phyloP scores from a whole-genome alignment of 2,329 filamentous ascomycete species.

The Trichothecium sympodiale region DNA sequence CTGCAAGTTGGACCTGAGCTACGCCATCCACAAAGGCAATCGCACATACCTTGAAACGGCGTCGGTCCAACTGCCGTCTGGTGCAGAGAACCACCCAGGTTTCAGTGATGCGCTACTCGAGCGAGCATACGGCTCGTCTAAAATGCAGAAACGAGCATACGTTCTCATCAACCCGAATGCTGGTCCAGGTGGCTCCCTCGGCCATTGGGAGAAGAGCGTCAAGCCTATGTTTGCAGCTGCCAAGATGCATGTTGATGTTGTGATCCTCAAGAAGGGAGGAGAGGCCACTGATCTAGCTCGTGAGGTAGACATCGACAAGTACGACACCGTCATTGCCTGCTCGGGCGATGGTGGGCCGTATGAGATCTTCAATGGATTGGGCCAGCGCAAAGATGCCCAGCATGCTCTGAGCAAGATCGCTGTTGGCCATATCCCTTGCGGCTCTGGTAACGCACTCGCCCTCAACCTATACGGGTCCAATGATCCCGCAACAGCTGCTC shows the following conservation, averaged over 20 bases:
- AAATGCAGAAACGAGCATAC: slow-evolving; percentile 67
- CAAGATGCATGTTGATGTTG: slow-evolving; percentile 62
- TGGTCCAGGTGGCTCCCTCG: slow-evolving; percentile 66
- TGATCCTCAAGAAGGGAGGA: slow-evolving; percentile 58
- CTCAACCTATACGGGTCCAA: slow-evolving; percentile 80
- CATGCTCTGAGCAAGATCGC: slow-evolving; percentile 67
- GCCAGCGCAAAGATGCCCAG: slow-evolving; percentile 61
- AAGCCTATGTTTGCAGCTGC: slow-evolving; percentile 78
- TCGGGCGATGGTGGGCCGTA: slow-evolving; percentile 88
- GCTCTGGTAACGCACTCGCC: slow-evolving; percentile 88
- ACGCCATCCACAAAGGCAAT: not conserved
- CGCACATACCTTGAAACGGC: too few relatives aligned
- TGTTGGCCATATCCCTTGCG: slow-evolving; percentile 80
- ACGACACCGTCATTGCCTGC: slow-evolving; percentile 77
- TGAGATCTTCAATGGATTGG: slow-evolving; percentile 91
- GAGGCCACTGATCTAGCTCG: slow-evolving; percentile 71
- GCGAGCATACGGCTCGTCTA: slow-evolving; percentile 58
- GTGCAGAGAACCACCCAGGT: slow-evolving; percentile 8
- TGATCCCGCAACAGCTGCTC: slow-evolving; percentile 61
- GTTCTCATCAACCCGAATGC: slow-evolving; percentile 87
- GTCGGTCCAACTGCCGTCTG: too few relatives aligned
- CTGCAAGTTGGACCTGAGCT: too few relatives aligned
- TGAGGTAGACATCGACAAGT: slow-evolving; percentile 65
- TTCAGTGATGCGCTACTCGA: slow-evolving; percentile 59
- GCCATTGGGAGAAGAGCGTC: slow-evolving; percentile 63